Percentiles rank a stretch among this genome's conserved stretches.
phyloP scores from a whole-genome alignment of 306 rosid species.

The Gastrolobium villosum region DNA sequence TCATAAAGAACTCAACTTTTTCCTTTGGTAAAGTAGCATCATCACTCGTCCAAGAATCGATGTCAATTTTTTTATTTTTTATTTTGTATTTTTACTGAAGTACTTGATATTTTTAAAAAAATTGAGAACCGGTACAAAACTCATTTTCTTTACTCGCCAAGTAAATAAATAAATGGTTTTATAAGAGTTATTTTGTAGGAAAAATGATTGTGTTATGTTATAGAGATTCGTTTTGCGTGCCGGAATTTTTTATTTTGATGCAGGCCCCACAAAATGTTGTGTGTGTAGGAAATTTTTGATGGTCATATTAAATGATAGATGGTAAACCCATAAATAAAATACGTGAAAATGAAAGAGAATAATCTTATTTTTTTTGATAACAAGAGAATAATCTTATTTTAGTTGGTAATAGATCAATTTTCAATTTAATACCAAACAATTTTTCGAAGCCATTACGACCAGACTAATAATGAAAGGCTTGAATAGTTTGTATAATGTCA shows the following conservation, averaged over 20 bases:
- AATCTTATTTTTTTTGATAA: neutral
- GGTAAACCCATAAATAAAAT: neutral
- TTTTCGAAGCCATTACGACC: too few species aligned
- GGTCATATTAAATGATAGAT: too few species aligned
- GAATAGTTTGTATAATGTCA: neutral
- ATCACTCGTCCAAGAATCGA: neutral
- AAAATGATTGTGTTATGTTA: too few species aligned
- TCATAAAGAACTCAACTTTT: slow-evolving; percentile 12
- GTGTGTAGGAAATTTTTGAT: too few species aligned
- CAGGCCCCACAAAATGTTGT: too few species aligned
- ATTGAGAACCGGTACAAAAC: too few species aligned
- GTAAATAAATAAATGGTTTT: too few species aligned
- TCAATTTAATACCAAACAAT: neutral
- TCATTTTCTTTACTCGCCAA: too few species aligned
- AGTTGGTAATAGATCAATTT: neutral
- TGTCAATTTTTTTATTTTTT: neutral
- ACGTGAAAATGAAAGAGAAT: neutral
- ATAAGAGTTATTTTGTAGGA: too few species aligned
- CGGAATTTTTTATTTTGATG: too few species aligned
- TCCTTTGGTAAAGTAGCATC: slow-evolving; percentile 30
- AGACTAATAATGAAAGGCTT: neutral
- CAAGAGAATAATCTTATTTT: neutral
- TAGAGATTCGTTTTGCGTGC: too few species aligned
- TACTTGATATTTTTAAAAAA: neutral
- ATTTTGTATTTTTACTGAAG: neutral